Base-by-base conservation (phyloP, 345 rosid species). In the Euphorbia tirucalli region DNA sequence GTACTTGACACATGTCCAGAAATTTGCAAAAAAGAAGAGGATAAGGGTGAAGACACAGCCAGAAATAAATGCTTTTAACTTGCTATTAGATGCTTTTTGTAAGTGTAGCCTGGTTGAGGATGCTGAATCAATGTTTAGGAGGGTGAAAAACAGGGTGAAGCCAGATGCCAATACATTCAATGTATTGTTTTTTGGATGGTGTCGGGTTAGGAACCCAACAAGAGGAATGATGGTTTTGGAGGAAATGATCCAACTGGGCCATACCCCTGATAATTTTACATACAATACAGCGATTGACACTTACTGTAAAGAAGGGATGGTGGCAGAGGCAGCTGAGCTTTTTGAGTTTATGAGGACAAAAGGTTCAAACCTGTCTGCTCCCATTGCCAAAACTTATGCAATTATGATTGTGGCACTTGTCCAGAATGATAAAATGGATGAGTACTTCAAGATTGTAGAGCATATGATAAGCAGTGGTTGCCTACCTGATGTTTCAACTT, bases 401-500 rank as follows among this genome's bases (percentile, higher is more conserved):
- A 82, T 88, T 54, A 85, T 92, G 88, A 87, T 83, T 74, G 89
- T 79, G 58, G 93, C 93, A 61, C 71, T 92, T 70, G 89, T 86
- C 3, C 84, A 73, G 78, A 82, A 79, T 48, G 85, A 87, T 84
- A 90, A 74, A 78, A 74, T 76, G 65, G 86, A 88, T 27, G 96
- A 88, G 39, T 79, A 92, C 83, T 89, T 85, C 79, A 73, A 87
- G 78, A 85, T 89, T 69, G 57, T 95, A 21, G 91, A 82, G 65
- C 81, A 90, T 63, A 95, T 95, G 99, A 83, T 86, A 66, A 76
- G 73, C 71, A 85, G 80, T 32, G 98, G 96, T 59, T 92, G 94
- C 67, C 90, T 95, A 61, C 99, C 98, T 19, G 98, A 95, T 81
- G 97, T 92, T 70, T 82, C 96, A 16, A 95, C 99, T 0, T 92